These are phyloP conservation scores for Fusarium coffeatum DNA, from an alignment of 2,329 filamentous ascomycete genomes.

Conservation along the genomic window DNA sequence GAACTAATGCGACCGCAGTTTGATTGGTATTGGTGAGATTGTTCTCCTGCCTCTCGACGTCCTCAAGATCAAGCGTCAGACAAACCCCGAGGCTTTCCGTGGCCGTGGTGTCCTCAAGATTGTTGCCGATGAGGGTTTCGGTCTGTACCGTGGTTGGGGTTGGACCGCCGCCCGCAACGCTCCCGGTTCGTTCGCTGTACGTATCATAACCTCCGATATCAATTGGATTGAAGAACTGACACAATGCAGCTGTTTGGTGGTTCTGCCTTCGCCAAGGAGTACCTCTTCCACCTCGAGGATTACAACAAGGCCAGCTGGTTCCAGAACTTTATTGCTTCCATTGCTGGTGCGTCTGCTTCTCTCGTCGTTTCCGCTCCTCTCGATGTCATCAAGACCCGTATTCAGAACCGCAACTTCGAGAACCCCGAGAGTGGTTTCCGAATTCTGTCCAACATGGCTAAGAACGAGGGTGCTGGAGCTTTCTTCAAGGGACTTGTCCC, in stretches of 20 bases:
- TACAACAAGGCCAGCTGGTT: slow-evolving; percentile 96
- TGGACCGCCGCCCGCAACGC: slow-evolving; percentile 98
- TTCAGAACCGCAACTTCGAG: slow-evolving; percentile 99
- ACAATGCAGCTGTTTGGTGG: slow-evolving; percentile 87
- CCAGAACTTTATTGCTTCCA: slow-evolving; percentile 97
- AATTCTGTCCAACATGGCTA: slow-evolving; percentile 92
- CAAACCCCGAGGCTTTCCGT: slow-evolving; percentile 97
- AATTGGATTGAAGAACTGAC: slow-evolving; percentile 33
- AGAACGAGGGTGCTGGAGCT: slow-evolving; percentile 83
- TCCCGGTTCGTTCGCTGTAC: slow-evolving; percentile 93
- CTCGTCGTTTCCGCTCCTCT: slow-evolving; percentile 94
- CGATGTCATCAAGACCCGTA: slow-evolving; percentile 97
- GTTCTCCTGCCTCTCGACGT: slow-evolving; percentile 94
- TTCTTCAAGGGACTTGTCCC: slow-evolving; percentile 99
- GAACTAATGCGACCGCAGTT: slow-evolving; percentile 59
- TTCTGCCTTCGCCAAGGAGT: slow-evolving; percentile 97
- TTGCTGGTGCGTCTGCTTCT: slow-evolving; percentile 94
- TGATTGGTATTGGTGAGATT: slow-evolving; percentile 98
- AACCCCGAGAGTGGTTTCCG: slow-evolving; percentile 94
- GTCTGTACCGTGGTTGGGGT: slow-evolving; percentile 93
- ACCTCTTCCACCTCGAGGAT: slow-evolving; percentile 87
- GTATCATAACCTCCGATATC: slow-evolving; percentile 50
- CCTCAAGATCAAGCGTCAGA: slow-evolving; percentile 99
- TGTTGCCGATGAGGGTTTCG: slow-evolving; percentile 92
- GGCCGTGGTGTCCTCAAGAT: slow-evolving; percentile 92